Percentiles rank a stretch among this genome's conserved stretches.
Evolutionary conservation across 2,329 filamentous ascomycete species (phyloP).

Genomic region (Lasiodiplodia hormozganensis): DNA sequence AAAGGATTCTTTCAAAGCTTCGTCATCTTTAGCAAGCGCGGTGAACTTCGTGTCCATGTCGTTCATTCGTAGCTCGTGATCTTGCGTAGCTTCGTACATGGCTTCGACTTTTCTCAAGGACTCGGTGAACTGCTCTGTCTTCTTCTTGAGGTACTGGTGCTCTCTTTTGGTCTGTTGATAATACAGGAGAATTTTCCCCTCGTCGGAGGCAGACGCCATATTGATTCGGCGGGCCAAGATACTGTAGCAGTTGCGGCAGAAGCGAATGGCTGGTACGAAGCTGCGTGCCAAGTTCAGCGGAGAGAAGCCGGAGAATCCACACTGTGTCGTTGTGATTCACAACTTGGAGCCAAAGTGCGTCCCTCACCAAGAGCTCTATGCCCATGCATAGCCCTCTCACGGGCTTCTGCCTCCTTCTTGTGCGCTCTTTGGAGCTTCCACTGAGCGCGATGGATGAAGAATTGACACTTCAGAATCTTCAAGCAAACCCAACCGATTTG

Average conservation of each 20-base stretch:
- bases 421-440: background rate
- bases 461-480: background rate
- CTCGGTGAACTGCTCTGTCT: constrained; percentile 27
- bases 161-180: constrained; percentile 19
- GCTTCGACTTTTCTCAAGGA: constrained; percentile 6
- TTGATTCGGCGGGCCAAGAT: background rate
- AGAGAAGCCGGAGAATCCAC: background rate
- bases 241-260: background rate
- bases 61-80: constrained; percentile 16
- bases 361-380: background rate
- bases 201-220: constrained; percentile 1
- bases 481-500: background rate
- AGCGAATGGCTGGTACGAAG: background rate
- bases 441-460: background rate
- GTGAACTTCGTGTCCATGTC: constrained; percentile 12
- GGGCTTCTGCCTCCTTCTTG: background rate
- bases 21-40: background rate
- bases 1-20: background rate
- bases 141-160: constrained; percentile 25
- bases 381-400: background rate
- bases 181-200: constrained; percentile 14
- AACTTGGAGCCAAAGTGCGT: background rate
- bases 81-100: constrained; percentile 19
- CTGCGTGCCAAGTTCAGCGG: background rate
- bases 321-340: background rate